A percentile compares a stretch with the other conserved stretches of the same genome.
These are phyloP conservation scores for Microsporum canis DNA, from an alignment of 2,329 filamentous ascomycete genomes.

Conservation along the genomic window DNA sequence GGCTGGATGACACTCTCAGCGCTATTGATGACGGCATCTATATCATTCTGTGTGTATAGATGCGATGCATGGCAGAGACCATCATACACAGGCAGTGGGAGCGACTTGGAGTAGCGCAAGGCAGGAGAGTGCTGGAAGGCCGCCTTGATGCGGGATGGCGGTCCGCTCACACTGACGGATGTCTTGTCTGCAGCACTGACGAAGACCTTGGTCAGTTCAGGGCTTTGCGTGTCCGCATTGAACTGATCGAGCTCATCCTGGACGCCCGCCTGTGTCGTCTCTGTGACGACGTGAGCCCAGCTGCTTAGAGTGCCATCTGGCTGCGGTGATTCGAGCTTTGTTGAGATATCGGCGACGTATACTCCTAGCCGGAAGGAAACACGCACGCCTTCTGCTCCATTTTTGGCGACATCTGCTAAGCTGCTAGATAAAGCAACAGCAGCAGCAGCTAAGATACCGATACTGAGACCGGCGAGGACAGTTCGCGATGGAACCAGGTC, in stretches of 20 bases:
- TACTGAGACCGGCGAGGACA: constrained; percentile 34
- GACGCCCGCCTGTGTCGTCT: neutral
- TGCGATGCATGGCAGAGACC: constrained; percentile 33
- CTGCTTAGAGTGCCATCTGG: neutral
- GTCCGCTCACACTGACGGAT: constrained; percentile 20
- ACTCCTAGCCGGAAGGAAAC: constrained; percentile 40
- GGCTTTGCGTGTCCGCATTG: constrained; percentile 3
- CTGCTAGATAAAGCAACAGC: constrained; percentile 33
- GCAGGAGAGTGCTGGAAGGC: constrained; percentile 17
- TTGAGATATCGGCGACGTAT: constrained; percentile 33
- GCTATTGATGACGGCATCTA: constrained; percentile 6
- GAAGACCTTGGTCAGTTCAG: constrained; percentile 16
- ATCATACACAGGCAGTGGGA: constrained; percentile 20
- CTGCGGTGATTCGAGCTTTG: constrained; percentile 30
- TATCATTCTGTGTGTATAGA: constrained; percentile 31
- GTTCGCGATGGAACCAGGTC: constrained; percentile 10
- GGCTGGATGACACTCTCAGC: neutral
- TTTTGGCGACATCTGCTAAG: constrained; percentile 30
- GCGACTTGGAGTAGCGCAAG: constrained; percentile 17
- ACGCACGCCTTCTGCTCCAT: constrained; percentile 34
- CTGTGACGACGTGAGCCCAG: neutral
- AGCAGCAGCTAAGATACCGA: constrained; percentile 35
- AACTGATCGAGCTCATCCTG: neutral
- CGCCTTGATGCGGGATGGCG: constrained; percentile 18
- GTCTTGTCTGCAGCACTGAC: constrained; percentile 17